Conservation (phyloP, 2,329 filamentous ascomycete species). For the Hysterium pulicare region DNA sequence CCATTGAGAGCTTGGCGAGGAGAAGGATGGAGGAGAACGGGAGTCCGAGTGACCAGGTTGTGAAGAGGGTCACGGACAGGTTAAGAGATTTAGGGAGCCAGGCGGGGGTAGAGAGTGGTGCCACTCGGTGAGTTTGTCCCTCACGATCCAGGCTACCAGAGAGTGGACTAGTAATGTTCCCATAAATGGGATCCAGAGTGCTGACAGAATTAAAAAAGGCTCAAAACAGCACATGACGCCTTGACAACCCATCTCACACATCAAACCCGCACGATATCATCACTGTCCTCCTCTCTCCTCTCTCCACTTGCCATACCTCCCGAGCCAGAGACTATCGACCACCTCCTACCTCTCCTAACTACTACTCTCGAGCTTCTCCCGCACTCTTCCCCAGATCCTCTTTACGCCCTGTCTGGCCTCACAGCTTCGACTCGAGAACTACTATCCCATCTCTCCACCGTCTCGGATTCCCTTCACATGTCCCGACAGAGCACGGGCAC, state of each 20-base stretch:
- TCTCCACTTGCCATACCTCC: conserved; percentile 64
- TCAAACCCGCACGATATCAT: conserved; percentile 72
- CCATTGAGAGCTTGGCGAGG: conserved; percentile 65
- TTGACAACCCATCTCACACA: conserved; percentile 71
- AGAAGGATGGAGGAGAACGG: conserved; percentile 64
- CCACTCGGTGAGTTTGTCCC: conserved; percentile 57
- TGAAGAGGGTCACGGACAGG: conserved; percentile 65
- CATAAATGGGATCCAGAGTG: too few relatives aligned
- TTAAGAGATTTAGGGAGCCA: conserved; percentile 71
- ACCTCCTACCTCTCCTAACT: conserved; percentile 65
- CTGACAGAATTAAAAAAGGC: conserved; percentile 41
- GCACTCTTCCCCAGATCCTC: conserved; percentile 59
- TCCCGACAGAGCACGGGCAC: conserved; percentile 81
- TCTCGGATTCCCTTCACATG: conserved; percentile 93
- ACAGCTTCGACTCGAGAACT: conserved; percentile 66
- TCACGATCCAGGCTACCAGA: background rate
- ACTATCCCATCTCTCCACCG: conserved; percentile 74
- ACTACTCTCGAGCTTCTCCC: conserved; percentile 66
- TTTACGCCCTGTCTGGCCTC: conserved; percentile 65
- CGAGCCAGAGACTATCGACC: conserved; percentile 63
- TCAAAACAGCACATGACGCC: conserved; percentile 73
- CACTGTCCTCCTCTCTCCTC: conserved; percentile 67
- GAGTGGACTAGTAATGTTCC: background rate
- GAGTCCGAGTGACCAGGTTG: conserved; percentile 62
- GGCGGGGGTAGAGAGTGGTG: conserved; percentile 67